Base-by-base conservation (phyloP, 2,329 filamentous ascomycete genomes). In the Penicillium sp. region DNA sequence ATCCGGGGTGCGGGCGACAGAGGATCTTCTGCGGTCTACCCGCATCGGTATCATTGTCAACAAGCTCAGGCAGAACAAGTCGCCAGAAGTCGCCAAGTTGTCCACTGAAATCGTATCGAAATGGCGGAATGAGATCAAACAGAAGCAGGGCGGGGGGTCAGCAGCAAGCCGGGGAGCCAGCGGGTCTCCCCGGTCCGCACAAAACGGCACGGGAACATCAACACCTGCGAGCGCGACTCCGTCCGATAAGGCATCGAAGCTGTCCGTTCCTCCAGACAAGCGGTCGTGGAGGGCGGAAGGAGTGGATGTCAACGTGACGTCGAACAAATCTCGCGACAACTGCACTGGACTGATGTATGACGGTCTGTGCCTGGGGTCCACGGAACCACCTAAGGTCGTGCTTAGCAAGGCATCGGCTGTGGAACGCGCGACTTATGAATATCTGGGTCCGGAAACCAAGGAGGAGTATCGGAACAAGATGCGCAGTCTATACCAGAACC, bases 311-410 rank as follows among this genome's bases (percentile, higher is more conserved):
- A 78, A 82, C 49, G 77, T 87, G 35, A 95, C 88, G 11, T 80
- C 80, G 32, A 81, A 83, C 42, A 69, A 74, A 40, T 76, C 77
- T 13, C 84, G 92, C 42, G 85, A 96, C 69, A 83, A 80, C 58
- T 94, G 85, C 62, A 81, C 95, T 46, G 88, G 87, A 33, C 76
- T 98, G 29, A 77, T 98, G 64, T 98, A 96, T 71, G 92, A 98
- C 56, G 92, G 89, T 11, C 74, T 98, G 47, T 88, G 84, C 31
- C 76, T 79, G 40, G 83, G 84, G 62, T 78, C 84, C 17, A 59
- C 56, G 11, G 60, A 65, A 35, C 57, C 72, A 7, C 71, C 85
- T 16, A 80, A 80, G 37, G 72, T 77, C 13, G 77, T 96, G 29
- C 71, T 95, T 30, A 54, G 60, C 26, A 70, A 77, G 42, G 76